phyloP scores from a whole-genome alignment of 2,329 filamentous ascomycete species.

The Aspergillus intermedius region DNA sequence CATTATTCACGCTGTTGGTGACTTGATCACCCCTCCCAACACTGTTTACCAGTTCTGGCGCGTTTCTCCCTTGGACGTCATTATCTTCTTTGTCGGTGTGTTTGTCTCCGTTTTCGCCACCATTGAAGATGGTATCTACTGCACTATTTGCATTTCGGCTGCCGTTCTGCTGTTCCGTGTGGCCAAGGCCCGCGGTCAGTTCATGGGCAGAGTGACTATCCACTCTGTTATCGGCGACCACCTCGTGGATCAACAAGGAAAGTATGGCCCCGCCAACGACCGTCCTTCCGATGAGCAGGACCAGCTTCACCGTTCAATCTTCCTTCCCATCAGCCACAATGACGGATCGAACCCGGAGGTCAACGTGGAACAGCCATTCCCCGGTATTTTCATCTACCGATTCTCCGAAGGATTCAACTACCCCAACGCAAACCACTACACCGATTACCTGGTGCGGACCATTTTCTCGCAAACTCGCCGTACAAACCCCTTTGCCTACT shows the following conservation, averaged over 20 bases:
- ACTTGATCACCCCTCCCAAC: slow-evolving; percentile 85
- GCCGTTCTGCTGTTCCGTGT: slow-evolving; percentile 77
- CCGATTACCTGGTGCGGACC: slow-evolving; percentile 67
- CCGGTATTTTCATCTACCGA: slow-evolving; percentile 91
- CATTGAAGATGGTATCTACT: slow-evolving; percentile 91
- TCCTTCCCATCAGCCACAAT: slow-evolving; percentile 76
- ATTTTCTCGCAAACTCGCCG: slow-evolving; percentile 68
- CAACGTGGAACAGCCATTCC: slow-evolving; percentile 72
- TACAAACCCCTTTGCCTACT: slow-evolving; percentile 63
- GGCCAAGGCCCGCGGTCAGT: slow-evolving; percentile 72
- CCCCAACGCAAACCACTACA: slow-evolving; percentile 81
- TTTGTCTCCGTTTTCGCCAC: slow-evolving; percentile 78
- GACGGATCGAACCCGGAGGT: slow-evolving; percentile 87
- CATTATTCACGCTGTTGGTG: slow-evolving; percentile 92
- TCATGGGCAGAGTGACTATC: slow-evolving; percentile 76
- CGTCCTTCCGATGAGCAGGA: slow-evolving; percentile 35
- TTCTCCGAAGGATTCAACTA: slow-evolving; percentile 96
- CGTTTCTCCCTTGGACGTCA: slow-evolving; percentile 79
- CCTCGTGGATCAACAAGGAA: slow-evolving; percentile 57
- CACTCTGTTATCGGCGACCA: slow-evolving; percentile 78
- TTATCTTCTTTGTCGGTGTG: slow-evolving; percentile 91
- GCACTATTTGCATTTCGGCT: slow-evolving; percentile 69
- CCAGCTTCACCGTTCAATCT: slow-evolving; percentile 64
- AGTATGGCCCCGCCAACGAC: slow-evolving; percentile 48
- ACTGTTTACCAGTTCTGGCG: slow-evolving; percentile 94